Base-by-base conservation (phyloP, 2,329 filamentous ascomycete genomes). In the Diaporthe sp. region DNA sequence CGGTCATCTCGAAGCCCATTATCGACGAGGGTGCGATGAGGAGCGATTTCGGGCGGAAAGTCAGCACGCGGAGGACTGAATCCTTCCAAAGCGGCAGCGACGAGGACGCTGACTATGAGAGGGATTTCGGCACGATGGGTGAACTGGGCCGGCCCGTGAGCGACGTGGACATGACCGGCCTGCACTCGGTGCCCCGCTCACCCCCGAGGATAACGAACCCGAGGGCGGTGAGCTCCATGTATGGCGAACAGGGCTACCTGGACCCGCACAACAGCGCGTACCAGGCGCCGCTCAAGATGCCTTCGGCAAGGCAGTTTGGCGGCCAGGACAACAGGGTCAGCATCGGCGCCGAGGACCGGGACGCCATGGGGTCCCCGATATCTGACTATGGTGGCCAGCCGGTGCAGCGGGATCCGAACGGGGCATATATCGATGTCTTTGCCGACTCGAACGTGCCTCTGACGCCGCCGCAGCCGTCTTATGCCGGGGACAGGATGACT, bases 1-100 rank as follows among this genome's bases (percentile, higher is more conserved):
- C 70, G 17, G 51, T 90, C 63, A 89, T 92, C 77, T 92, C 90
- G 75, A 88, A 92, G 78, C 85, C 92, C 77, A 86, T 91, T 72
- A 83, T 89, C 63, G 79, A 83, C 31, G 83, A 85, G 37, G 76
- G 76, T 79, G 82, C 82, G 51, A 84, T 87, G 76, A 87, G 89
- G 71, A 87, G 86, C 51, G 90, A 91, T 79, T 91, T 91, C 79
- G 87, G 88, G 55, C 88, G 86, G 79, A 86, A 85, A 79, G 63
- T 39, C 70, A 75, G 72, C 65, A 72, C 73, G 67, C 77, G 76
- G 75, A 63, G 76, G 75, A 63, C 76, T 63, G 60, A 71, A 39
- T 71, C 60, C 39, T 75, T 77, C 65, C 49, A 58, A 1, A 39
- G 37, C 42, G 47, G 28, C 34, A 61, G 37, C n/a, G 75, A 61